Conservation (phyloP, 129 eudicot genomes). For the Flaveria brownii region DNA sequence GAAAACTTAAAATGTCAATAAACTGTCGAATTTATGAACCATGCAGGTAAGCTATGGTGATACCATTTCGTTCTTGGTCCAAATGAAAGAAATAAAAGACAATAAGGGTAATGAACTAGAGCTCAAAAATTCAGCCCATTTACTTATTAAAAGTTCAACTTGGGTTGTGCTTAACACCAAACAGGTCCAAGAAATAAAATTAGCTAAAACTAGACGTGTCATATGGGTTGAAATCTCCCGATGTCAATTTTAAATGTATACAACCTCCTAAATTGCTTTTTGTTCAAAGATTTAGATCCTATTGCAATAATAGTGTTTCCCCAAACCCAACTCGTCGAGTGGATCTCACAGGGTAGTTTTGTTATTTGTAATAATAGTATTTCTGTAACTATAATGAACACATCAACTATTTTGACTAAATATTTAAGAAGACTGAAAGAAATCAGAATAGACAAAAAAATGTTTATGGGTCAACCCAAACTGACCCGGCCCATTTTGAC, state of each 20-base stretch:
- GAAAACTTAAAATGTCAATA: background rate
- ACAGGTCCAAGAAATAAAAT: background rate
- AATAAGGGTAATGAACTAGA: background rate
- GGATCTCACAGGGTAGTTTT: too few species aligned
- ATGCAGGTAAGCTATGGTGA: background rate
- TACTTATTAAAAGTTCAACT: background rate
- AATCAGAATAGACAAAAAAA: background rate
- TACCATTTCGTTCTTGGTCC: background rate
- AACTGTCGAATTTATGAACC: background rate
- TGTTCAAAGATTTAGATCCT: background rate
- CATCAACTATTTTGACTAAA: background rate
- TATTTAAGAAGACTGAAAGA: background rate
- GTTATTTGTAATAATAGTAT: background rate
- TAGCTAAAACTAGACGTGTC: background rate
- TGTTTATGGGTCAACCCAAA: background rate
- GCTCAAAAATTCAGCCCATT: background rate
- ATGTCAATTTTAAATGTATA: background rate
- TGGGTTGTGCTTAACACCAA: slow-evolving; percentile 1
- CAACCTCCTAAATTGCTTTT: background rate
- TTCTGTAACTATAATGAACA: background rate
- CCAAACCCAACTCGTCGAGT: too few species aligned
- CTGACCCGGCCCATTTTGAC: background rate
- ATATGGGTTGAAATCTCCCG: slow-evolving; percentile 6
- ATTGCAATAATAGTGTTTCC: background rate
- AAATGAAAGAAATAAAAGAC: too few species aligned